Conservation (phyloP, 2,329 filamentous ascomycete species). For the Claviceps sp. region DNA sequence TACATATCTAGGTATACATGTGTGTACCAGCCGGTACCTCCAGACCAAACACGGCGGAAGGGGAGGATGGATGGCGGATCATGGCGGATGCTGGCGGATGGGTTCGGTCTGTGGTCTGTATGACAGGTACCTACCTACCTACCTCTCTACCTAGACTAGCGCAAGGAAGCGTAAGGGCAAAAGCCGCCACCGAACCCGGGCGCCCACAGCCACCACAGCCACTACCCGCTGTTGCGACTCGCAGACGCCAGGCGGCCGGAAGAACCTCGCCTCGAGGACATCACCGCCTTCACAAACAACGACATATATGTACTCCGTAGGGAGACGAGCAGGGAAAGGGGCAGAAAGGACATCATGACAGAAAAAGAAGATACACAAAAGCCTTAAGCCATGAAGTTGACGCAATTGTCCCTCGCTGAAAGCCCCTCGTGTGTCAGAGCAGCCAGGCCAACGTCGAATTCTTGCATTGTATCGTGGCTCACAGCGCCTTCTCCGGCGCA, state of each 20-base stretch:
- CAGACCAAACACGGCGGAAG: neutral
- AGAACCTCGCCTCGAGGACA: neutral
- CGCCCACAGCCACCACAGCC: conserved; percentile 1
- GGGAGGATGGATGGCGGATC: neutral
- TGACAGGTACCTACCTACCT: conserved; percentile 1
- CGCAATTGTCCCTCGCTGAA: no score
- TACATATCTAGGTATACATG: no score
- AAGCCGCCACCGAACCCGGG: conserved; percentile 5
- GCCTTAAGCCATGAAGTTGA: neutral
- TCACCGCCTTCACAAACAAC: neutral
- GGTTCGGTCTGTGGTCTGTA: conserved; percentile 4
- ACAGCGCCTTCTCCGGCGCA: neutral
- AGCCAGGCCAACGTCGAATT: no score
- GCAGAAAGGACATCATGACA: neutral
- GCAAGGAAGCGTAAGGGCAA: conserved; percentile 7
- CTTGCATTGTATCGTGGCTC: neutral
- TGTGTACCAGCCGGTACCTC: neutral
- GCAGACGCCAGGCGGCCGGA: neutral
- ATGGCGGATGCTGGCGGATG: neutral
- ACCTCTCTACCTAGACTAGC: conserved; percentile 6
- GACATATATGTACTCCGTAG: neutral
- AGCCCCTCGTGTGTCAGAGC: no score
- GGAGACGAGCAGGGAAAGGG: neutral
- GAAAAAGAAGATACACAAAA: neutral
- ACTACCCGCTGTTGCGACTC: neutral